A percentile compares a stretch with the other conserved stretches of the same genome.
Evolutionary conservation across 2,329 filamentous ascomycete species (phyloP).

Genomic region (Calonectria pteridis): DNA sequence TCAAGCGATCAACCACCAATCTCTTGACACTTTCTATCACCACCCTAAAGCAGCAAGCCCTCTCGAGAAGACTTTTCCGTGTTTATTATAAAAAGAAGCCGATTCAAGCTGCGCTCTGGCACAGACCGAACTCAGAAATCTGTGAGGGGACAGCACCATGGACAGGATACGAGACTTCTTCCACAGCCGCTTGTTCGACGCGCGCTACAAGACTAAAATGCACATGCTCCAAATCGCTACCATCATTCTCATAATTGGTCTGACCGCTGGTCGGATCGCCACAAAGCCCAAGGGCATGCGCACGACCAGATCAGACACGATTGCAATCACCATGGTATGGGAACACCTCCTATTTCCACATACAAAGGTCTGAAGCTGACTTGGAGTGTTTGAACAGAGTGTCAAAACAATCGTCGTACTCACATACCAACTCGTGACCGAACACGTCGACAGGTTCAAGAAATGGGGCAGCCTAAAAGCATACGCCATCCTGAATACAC

Average conservation of each 20-base stretch:
- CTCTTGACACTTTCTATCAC: neutral
- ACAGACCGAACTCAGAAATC: neutral
- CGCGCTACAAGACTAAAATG: conserved; percentile 28
- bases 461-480: conserved; percentile 40
- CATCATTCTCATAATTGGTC: conserved; percentile 19
- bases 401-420: conserved; percentile 31
- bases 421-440: conserved; percentile 29
- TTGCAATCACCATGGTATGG: conserved; percentile 37
- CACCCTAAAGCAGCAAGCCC: neutral
- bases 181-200: conserved; percentile 28
- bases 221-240: conserved; percentile 14
- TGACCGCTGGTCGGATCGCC: conserved; percentile 27
- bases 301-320: conserved; percentile 30
- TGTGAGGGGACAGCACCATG: conserved; percentile 7
- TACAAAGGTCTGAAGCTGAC: neutral
- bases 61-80: neutral
- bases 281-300: conserved; percentile 29
- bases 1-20: neutral
- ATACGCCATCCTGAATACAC: conserved; percentile 38
- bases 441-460: conserved; percentile 45
- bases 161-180: conserved; percentile 26
- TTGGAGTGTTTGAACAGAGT: neutral
- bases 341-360: too few relatives aligned
- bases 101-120: neutral
- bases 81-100: neutral